phyloP scores from a whole-genome alignment of 768 basidiomycete genomes.

The Cyclocybe aegerita region DNA sequence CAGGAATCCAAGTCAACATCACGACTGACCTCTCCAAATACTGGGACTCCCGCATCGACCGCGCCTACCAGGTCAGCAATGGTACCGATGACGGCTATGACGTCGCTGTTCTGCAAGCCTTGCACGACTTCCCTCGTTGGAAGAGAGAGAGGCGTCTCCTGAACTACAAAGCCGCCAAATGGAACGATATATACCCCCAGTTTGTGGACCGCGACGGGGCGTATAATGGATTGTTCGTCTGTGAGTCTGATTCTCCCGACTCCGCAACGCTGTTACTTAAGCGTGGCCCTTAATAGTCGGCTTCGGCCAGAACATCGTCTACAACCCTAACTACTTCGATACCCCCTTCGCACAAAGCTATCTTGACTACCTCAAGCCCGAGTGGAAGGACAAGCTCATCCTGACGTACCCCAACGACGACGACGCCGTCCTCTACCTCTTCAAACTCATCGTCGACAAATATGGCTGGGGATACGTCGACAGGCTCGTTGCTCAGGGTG shows the following conservation, averaged over 20 bases:
- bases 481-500: conserved; percentile 16
- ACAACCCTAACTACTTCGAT: conserved; percentile 11
- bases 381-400: conserved; percentile 13
- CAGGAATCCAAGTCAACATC: conserved; percentile 16
- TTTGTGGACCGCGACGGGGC: conserved; percentile 24
- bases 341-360: conserved; percentile 9
- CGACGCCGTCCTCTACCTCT: conserved; percentile 26
- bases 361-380: conserved; percentile 13
- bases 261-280: too few species aligned
- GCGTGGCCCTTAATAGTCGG: conserved; percentile 8
- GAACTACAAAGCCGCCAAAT: conserved; percentile 20
- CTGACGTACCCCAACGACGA: conserved; percentile 28
- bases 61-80: conserved; percentile 9
- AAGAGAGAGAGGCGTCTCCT: conserved; percentile 17
- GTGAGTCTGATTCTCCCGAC: conserved; percentile 8
- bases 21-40: conserved; percentile 22
- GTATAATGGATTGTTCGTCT: conserved; percentile 20
- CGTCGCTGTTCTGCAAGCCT: conserved; percentile 20
- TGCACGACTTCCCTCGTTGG: conserved; percentile 23
- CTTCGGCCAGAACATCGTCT: conserved; percentile 17
- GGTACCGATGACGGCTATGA: conserved; percentile 15
- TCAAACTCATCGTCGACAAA: conserved; percentile 17
- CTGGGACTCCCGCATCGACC: conserved; percentile 17
- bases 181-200: conserved; percentile 23
- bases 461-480: conserved; percentile 21